Conservation (phyloP, 306 rosid genomes). For the Prunus dulcis region DNA sequence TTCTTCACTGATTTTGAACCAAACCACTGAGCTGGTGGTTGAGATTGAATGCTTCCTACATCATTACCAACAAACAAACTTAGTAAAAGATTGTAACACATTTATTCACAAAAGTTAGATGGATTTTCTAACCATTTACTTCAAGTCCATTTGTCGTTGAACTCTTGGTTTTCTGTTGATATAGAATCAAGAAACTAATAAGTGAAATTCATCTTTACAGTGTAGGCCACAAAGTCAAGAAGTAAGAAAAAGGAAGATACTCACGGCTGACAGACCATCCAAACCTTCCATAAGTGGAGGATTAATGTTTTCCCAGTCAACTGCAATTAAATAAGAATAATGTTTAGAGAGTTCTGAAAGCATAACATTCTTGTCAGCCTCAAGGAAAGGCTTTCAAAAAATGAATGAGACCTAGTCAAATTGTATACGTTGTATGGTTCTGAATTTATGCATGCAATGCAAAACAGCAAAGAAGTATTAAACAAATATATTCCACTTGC, state of each 20-base stretch:
- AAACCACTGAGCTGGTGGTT: slow-evolving; percentile 41
- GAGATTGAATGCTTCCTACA: slow-evolving; percentile 44
- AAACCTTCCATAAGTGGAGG: slow-evolving; percentile 79
- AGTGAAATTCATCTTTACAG: background rate
- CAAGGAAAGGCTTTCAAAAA: background rate
- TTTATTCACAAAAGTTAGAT: background rate
- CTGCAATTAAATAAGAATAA: slow-evolving; percentile 35
- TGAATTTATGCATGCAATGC: background rate
- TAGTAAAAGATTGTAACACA: slow-evolving; percentile 17
- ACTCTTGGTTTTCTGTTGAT: slow-evolving; percentile 51
- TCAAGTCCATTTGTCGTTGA: slow-evolving; percentile 28
- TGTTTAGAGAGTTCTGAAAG: background rate
- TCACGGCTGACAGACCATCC: slow-evolving; percentile 59
- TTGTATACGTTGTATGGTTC: background rate
- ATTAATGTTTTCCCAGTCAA: slow-evolving; percentile 54
- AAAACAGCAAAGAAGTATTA: background rate
- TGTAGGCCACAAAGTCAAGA: slow-evolving; percentile 8
- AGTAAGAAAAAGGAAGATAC: slow-evolving; percentile 18
- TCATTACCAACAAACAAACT: slow-evolving; percentile 12
- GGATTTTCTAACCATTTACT: slow-evolving; percentile 47
- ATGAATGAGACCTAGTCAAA: background rate
- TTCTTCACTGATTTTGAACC: slow-evolving; percentile 67
- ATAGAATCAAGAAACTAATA: slow-evolving; percentile 17
- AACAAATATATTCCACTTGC: slow-evolving; percentile 37
- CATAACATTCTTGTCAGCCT: background rate